Evolutionary conservation across 176 grass and related monocot genomes (phyloP), one percentile per base, ranked within the genome.

Genomic region (Elaeis guineensis): DNA sequence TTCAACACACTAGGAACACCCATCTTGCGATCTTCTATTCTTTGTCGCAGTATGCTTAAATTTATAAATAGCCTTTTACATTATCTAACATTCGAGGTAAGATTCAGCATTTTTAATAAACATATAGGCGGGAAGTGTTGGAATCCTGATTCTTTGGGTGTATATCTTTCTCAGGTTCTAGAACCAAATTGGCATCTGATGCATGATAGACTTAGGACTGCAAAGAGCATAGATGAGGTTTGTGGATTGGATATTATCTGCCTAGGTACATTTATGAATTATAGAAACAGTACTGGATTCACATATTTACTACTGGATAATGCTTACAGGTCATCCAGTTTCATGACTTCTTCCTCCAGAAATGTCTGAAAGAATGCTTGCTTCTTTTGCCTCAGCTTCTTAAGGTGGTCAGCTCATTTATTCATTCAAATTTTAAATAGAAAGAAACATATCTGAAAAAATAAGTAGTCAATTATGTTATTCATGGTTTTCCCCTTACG

Each of bases 131-230:
- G 62, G 67, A 35, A 78, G 23, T 86, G 52, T 50, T n/a, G 23
- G 18, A 55, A 28, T 25, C 24, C 25, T 66, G 20, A 49, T 54
- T 56, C 32, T 22, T 49, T 69, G 56, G 19, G 21, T 57, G 59
- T 58, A 54, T 69, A 17, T 62, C 53, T 17, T 63, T 54, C 19
- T 72, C 51, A 98, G 87, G 87, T 98, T 74, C 84, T 98, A 50
- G 93, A 98, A 83, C 93, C 87, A 75, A 98, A 98, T 64, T 92
- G 93, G 93, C 93, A 98, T 78, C 71, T 82, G 64, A 89, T 98
- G 88, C 82, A 86, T 69, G 85, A 81, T 19, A 57, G 77, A 5
- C 82, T 98, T 72, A 76, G 88, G 78, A 92, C 74, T 56, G 88
- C 88, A 75, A 92, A 66, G 75, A 98, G 84, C 79, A 92, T 98